A percentile compares a stretch with the other conserved stretches of the same genome.
Conservation (phyloP, 495 filamentous ascomycete genomes). For the Neurospora sublineolata region DNA sequence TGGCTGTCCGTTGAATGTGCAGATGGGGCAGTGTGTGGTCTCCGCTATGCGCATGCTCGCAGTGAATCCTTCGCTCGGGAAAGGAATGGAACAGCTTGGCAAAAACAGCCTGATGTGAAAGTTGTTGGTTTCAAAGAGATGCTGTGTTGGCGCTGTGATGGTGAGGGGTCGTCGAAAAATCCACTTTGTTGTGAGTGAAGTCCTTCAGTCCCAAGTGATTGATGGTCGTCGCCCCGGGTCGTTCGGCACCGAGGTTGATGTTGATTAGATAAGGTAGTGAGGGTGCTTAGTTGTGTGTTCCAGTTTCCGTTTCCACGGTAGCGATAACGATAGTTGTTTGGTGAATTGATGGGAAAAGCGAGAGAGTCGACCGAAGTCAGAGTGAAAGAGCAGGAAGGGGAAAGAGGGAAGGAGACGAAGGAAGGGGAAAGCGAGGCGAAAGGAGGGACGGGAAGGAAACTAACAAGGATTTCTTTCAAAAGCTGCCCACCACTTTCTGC, state of each 20-base stretch:
- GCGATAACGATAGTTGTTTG: not conserved
- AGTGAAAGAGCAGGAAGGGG: not conserved
- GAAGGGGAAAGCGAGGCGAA: not conserved
- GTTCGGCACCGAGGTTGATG: not conserved
- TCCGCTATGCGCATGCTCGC: not conserved
- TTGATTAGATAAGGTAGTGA: not conserved
- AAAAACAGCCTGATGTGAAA: not conserved
- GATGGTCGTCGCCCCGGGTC: not conserved
- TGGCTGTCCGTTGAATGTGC: not conserved
- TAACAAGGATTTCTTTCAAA: not conserved
- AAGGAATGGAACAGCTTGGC: not conserved
- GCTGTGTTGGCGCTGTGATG: not conserved
- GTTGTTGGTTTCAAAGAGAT: not conserved
- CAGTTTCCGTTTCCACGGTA: not conserved
- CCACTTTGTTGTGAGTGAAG: not conserved
- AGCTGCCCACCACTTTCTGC: not conserved
- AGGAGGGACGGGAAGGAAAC: not conserved
- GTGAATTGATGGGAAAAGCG: not conserved
- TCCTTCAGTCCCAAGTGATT: not conserved
- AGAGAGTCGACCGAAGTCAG: not conserved
- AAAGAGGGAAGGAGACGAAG: not conserved
- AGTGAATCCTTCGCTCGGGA: not conserved
- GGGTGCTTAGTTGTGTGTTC: not conserved
- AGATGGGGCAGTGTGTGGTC: not conserved
- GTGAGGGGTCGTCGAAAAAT: not conserved